Percentiles rank a stretch among this genome's conserved stretches.
Conservation (phyloP, 1,139 yeast genomes). For the Candida pseudoviswanathii region DNA sequence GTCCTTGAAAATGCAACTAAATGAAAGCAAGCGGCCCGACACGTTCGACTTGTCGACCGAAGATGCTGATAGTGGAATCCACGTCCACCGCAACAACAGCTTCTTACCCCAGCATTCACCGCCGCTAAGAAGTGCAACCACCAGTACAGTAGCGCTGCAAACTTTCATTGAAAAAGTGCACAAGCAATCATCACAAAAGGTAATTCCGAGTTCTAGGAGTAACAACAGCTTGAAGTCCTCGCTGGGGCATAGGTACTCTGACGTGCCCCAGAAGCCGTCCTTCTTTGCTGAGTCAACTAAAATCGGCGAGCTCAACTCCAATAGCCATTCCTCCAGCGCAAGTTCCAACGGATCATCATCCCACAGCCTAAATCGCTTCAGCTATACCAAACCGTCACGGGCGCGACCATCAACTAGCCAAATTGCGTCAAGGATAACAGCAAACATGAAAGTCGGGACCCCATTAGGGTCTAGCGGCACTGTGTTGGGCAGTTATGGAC, state of each 20-base stretch:
- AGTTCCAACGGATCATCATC: conserved; percentile 11
- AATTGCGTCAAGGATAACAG: conserved; percentile 18
- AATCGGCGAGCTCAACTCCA: conserved; percentile 11
- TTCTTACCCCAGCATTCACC: neutral
- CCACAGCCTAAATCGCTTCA: conserved; percentile 4
- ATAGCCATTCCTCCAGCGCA: conserved; percentile 7
- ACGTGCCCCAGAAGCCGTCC: conserved; percentile 6
- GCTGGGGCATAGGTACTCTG: neutral
- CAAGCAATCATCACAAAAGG: conserved; percentile 17
- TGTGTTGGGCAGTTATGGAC: neutral
- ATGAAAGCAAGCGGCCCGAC: conserved; percentile 9
- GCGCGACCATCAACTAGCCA: conserved; percentile 14
- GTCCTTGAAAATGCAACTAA: conserved; percentile 8
- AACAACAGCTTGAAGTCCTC: neutral
- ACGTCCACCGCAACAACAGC: neutral
- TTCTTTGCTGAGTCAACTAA: conserved; percentile 20
- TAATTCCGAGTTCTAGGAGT: conserved; percentile 3
- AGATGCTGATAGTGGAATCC: conserved; percentile 1
- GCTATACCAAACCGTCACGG: neutral
- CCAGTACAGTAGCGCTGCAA: conserved; percentile 7
- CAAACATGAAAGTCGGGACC: conserved; percentile 17
- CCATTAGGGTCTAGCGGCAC: conserved; percentile 5
- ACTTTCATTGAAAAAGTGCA: conserved; percentile 22
- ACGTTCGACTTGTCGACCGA: conserved; percentile 11
- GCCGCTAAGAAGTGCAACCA: neutral